A percentile compares a stretch with the other conserved stretches of the same genome.
phyloP scores from a whole-genome alignment of 768 basidiomycete species.

The Suillus variegatus region DNA sequence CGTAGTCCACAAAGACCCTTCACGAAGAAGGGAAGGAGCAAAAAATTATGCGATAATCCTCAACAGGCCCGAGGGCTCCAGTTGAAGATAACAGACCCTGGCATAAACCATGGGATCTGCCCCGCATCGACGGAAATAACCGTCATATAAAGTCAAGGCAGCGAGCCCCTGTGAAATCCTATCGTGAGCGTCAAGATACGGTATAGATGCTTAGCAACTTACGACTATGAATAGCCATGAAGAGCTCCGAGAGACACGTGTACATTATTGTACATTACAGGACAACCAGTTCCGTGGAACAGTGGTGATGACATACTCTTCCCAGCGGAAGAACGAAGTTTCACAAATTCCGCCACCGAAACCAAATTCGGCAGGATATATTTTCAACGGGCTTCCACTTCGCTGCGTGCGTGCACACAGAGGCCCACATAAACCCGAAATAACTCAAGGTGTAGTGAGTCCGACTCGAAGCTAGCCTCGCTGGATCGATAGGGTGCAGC shows the following conservation, averaged over 20 bases:
- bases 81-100: neutral
- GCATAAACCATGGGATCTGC: neutral
- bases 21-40: slow-evolving; percentile 34
- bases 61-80: slow-evolving; percentile 7
- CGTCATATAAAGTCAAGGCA: neutral
- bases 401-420: slow-evolving; percentile 10
- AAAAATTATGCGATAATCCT: slow-evolving; percentile 37
- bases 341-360: neutral
- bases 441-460: neutral
- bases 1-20: slow-evolving; percentile 18
- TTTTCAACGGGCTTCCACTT: slow-evolving; percentile 4
- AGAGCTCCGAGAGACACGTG: neutral
- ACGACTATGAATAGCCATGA: neutral
- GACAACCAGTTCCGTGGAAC: neutral
- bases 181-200: neutral
- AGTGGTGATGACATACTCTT: neutral
- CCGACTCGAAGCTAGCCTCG: slow-evolving; percentile 10
- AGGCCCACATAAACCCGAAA: slow-evolving; percentile 6
- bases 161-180: neutral
- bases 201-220: neutral
- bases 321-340: neutral
- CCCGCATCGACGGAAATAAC: slow-evolving; percentile 1
- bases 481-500: neutral
- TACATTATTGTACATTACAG: too few relatives aligned
- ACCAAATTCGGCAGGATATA: neutral